phyloP scores from a whole-genome alignment of 768 basidiomycete species.

The Wakefieldia striispora region DNA sequence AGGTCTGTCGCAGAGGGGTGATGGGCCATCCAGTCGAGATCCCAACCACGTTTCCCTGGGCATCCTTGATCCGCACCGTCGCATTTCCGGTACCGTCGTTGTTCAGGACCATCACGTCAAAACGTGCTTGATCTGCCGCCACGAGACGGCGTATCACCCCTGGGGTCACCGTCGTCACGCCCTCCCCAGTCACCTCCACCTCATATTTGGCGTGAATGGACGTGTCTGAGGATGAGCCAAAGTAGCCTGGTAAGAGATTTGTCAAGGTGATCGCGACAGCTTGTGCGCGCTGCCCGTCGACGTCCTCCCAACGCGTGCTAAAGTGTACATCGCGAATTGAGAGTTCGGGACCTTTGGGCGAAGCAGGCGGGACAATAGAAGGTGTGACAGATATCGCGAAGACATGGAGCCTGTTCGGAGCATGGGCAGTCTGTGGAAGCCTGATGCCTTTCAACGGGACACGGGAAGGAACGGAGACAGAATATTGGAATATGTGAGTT shows the following conservation, averaged over 20 bases:
- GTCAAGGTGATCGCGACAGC: constrained; percentile 51
- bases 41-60: constrained; percentile 34
- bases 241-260: constrained; percentile 43
- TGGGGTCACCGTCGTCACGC: constrained; percentile 40
- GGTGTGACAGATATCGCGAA: constrained; percentile 45
- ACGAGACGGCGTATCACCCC: constrained; percentile 47
- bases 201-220: constrained; percentile 35
- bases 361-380: constrained; percentile 26
- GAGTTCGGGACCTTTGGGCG: constrained; percentile 28
- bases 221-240: constrained; percentile 22
- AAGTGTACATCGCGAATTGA: constrained; percentile 44
- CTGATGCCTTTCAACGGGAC: constrained; percentile 41
- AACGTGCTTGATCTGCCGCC: constrained; percentile 47
- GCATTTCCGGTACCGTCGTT: constrained; percentile 28
- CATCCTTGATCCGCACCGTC: constrained; percentile 33
- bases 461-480: constrained; percentile 42
- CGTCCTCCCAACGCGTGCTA: constrained; percentile 45
- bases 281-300: constrained; percentile 39
- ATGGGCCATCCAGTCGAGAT: constrained; percentile 38
- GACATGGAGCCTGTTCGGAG: constrained; percentile 39
- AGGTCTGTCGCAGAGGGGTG: constrained; percentile 37
- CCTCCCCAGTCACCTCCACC: constrained; percentile 37
- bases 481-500: constrained; percentile 45
- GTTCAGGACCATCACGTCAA: constrained; percentile 49
- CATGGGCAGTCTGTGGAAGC: constrained; percentile 34